Evolutionary conservation across 2,329 filamentous ascomycete species (phyloP).

Genomic region (Lasiodiplodia sp.): DNA sequence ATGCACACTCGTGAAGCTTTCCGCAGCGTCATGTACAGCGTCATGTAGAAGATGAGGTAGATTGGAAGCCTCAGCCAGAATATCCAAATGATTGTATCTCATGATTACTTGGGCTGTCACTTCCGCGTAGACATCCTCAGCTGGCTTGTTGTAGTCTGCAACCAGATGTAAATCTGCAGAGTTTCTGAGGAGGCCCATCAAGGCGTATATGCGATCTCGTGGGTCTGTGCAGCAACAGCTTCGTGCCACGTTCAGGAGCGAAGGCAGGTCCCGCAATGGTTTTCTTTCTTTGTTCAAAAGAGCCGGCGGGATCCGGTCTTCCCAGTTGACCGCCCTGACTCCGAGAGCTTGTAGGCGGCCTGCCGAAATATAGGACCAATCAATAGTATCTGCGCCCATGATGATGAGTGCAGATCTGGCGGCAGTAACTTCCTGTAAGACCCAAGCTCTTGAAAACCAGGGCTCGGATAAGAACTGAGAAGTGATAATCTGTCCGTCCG

Average conservation of each 20-base stretch:
- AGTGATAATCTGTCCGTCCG: background rate
- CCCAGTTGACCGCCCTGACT: background rate
- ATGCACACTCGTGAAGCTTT: background rate
- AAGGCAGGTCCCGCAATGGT: background rate
- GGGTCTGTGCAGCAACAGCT: background rate
- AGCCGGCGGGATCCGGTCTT: background rate
- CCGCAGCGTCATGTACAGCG: background rate
- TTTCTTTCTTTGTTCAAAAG: background rate
- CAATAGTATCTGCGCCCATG: background rate
- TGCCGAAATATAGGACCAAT: background rate
- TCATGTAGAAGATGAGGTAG: background rate
- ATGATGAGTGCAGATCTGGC: background rate
- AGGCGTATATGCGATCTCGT: slow-evolving; percentile 8
- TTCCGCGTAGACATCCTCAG: background rate
- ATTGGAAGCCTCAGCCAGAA: background rate
- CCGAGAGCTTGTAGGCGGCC: background rate
- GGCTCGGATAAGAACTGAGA: background rate
- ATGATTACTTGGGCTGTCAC: background rate
- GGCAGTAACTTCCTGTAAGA: slow-evolving; percentile 1
- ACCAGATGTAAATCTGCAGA: background rate
- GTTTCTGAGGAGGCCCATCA: background rate
- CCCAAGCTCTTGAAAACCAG: slow-evolving; percentile 19
- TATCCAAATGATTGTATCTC: background rate
- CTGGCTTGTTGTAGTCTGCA: slow-evolving; percentile 4
- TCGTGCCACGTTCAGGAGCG: background rate